Evolutionary conservation across 352 stramenopile genomes (phyloP), one percentile per base, ranked within the genome.

Genomic region (Phytophthora crassamura): DNA sequence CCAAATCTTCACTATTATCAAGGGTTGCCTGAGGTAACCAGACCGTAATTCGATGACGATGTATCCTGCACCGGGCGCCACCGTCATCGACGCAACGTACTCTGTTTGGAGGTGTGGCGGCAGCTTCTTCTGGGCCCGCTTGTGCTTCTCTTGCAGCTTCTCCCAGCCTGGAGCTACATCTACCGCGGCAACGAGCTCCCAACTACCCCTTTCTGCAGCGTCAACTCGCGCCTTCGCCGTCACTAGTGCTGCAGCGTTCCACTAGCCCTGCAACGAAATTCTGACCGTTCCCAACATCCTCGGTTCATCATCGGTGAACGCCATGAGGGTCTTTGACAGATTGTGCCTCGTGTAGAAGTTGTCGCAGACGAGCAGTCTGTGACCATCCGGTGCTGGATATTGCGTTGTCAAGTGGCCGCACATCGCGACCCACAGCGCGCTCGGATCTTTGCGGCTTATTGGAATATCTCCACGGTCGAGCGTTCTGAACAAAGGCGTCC

Each of bases 131-230:
- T n/a, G n/a, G n/a, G 5, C 34, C 20, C 56, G 16, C 6, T 64
- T 55, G 30, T 64, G 56, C 25, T 54, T 56, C n/a, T 64, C 56
- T 28, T 64, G 45, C 5, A 47, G 38, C 47, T 59, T 52, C 33
- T 58, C 47, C 40, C 46, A 58, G 10, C 3, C 47, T 0, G 11
- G 1, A 2, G 39, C 6, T n/a, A 65, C 40, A 40, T 65, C 57
- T 1, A 65, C 0, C 2, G 47, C 57, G 0, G 57, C 39, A 11
- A 59, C 12, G 12, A 59, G 40, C 20, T 65, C 57, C 57, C 57
- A 59, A 1, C 1, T n/a, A 12, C 45, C 56, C 7, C 46, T 4
- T 4, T 64, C 56, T 4, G 36, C 46, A 25, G 12, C 30, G 6
- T 63, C 34, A 15, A 63, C 34, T 39, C 55, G 5, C 2, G 1